phyloP scores from a whole-genome alignment of 2,329 filamentous ascomycete species.

The Talaromyces sp. region DNA sequence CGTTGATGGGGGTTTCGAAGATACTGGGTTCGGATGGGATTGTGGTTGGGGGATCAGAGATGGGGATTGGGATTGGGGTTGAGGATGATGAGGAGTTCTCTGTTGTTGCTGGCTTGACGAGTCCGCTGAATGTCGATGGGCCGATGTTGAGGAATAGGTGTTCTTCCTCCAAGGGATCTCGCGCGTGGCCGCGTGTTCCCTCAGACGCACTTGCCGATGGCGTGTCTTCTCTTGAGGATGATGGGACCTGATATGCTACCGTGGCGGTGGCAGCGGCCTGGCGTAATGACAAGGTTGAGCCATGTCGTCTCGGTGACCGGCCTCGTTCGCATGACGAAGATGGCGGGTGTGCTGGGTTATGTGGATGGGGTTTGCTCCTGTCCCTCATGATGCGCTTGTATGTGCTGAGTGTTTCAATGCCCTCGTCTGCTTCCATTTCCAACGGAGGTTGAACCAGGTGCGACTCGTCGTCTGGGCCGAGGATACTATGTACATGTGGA shows the following conservation, averaged over 20 bases:
- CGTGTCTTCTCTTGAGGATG: constrained; percentile 24
- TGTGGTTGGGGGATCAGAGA: constrained; percentile 21
- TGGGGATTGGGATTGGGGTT: background rate
- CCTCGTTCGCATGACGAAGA: constrained; percentile 6
- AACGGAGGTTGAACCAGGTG: constrained; percentile 54
- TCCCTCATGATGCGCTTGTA: constrained; percentile 47
- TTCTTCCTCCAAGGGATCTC: constrained; percentile 59
- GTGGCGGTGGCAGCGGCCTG: constrained; percentile 6
- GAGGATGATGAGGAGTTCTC: background rate
- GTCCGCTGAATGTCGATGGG: constrained; percentile 42
- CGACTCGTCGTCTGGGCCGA: constrained; percentile 49
- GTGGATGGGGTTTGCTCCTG: constrained; percentile 15
- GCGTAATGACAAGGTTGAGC: background rate
- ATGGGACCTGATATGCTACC: constrained; percentile 15
- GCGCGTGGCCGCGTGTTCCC: constrained; percentile 55
- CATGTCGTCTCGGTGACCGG: constrained; percentile 9
- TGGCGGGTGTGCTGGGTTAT: background rate
- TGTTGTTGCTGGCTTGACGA: constrained; percentile 5
- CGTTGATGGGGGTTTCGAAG: constrained; percentile 27
- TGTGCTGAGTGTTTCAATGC: constrained; percentile 37
- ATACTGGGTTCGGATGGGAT: constrained; percentile 25
- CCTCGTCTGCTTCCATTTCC: constrained; percentile 40
- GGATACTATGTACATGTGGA: constrained; percentile 50
- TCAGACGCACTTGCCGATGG: constrained; percentile 32
- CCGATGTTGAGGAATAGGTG: constrained; percentile 72